Evolutionary conservation across 2,329 filamentous ascomycete genomes (phyloP).

Genomic region (Sporothrix globosa): DNA sequence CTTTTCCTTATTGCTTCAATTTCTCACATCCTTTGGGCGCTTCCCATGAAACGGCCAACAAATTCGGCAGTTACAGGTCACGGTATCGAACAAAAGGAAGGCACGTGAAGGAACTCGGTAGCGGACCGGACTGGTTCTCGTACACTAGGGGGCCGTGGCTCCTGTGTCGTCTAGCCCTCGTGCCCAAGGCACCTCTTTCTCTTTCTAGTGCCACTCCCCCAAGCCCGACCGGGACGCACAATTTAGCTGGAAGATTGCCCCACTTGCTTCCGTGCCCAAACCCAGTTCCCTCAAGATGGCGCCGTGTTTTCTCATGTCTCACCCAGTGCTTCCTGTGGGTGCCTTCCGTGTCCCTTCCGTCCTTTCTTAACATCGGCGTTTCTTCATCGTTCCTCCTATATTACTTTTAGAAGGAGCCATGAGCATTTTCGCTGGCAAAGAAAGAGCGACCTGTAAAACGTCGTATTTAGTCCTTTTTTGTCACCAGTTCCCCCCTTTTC

Average conservation of each 20-base stretch:
- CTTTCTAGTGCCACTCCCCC: not conserved
- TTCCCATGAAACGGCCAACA: not conserved
- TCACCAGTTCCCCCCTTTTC: not conserved
- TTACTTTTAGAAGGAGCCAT: not conserved
- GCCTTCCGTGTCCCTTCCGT: conserved; percentile 7
- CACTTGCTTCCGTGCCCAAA: conserved; percentile 32
- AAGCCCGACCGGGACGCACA: conserved; percentile 29
- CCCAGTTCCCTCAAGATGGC: conserved; percentile 20
- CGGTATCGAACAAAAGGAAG: conserved; percentile 7
- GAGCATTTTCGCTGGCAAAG: not conserved
- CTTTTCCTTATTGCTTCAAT: not conserved
- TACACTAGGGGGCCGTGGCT: not conserved
- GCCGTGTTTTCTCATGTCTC: conserved; percentile 12
- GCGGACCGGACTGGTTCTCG: not conserved
- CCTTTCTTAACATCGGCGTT: not conserved
- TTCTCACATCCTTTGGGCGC: not conserved
- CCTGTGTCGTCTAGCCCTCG: not conserved
- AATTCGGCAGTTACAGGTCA: conserved; percentile 3
- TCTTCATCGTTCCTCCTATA: not conserved
- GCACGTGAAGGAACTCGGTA: conserved; percentile 12
- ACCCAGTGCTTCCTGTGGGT: not conserved
- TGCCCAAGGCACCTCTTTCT: not conserved
- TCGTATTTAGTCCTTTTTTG: not conserved
- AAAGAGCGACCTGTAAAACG: not conserved
- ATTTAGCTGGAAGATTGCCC: conserved; percentile 26